These are phyloP conservation scores for Geoglossum glabrum DNA, from an alignment of 495 filamentous ascomycete genomes.

Conservation along the genomic window DNA sequence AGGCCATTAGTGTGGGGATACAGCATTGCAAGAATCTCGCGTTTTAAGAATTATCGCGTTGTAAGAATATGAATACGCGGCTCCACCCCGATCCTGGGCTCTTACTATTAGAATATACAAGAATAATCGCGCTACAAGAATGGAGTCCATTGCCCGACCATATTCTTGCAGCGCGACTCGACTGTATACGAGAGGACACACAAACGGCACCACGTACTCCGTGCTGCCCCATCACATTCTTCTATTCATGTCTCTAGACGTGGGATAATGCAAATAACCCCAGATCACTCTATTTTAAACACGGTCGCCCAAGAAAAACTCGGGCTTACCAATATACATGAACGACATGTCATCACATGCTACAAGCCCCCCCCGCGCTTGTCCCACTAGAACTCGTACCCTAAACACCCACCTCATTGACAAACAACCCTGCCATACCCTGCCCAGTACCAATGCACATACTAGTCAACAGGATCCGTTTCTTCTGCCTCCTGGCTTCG, in stretches of 20 bases:
- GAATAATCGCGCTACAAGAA: too few species aligned
- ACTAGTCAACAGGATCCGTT: conserved; percentile 66
- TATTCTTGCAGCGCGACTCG: too few species aligned
- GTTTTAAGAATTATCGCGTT: too few species aligned
- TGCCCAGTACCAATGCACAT: conserved; percentile 9
- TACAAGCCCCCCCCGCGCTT: not conserved
- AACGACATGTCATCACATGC: not conserved
- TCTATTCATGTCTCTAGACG: not conserved
- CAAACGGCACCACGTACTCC: not conserved
- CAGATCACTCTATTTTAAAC: not conserved
- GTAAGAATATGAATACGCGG: too few species aligned
- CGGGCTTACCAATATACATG: not conserved
- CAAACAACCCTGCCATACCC: conserved; percentile 7
- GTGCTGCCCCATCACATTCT: not conserved
- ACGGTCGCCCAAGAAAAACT: not conserved
- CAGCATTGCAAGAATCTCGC: too few species aligned
- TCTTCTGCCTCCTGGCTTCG: conserved; percentile 59
- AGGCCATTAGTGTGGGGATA: too few species aligned
- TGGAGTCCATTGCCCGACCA: too few species aligned
- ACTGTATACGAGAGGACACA: not conserved
- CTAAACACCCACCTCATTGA: conserved; percentile 1
- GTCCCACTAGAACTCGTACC: not conserved
- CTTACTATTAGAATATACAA: too few species aligned
- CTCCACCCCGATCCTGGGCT: too few species aligned
- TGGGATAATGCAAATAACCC: not conserved